These are phyloP conservation scores for Xylaria sp. DNA, from an alignment of 2,329 filamentous ascomycete species.

Conservation along the genomic window DNA sequence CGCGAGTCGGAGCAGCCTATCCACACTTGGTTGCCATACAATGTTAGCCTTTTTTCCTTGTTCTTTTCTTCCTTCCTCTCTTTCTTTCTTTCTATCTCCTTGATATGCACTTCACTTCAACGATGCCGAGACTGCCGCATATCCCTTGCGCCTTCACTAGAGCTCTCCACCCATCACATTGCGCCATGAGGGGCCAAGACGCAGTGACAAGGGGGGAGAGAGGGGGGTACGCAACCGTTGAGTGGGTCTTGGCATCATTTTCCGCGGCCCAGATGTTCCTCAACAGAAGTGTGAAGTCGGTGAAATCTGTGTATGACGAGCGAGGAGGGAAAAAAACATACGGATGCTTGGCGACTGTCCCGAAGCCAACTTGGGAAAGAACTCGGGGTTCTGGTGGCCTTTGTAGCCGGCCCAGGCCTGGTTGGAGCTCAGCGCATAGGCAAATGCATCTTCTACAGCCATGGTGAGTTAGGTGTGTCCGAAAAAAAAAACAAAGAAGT, in stretches of 20 bases:
- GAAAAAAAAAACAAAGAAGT: constrained; percentile 1
- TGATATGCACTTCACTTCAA: neutral
- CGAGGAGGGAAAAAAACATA: constrained; percentile 31
- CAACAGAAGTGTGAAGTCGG: constrained; percentile 12
- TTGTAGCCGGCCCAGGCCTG: constrained; percentile 70
- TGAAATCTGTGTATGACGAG: constrained; percentile 2
- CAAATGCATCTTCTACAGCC: constrained; percentile 57
- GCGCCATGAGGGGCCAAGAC: constrained; percentile 6
- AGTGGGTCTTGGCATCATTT: constrained; percentile 21
- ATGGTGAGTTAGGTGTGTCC: constrained; percentile 30
- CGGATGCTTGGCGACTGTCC: constrained; percentile 68
- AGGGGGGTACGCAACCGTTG: too few species aligned
- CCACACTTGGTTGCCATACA: constrained; percentile 61
- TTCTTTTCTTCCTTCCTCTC: neutral
- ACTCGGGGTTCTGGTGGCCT: constrained; percentile 65
- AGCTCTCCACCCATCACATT: neutral
- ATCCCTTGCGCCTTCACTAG: neutral
- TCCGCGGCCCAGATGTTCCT: constrained; percentile 1
- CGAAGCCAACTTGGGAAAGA: constrained; percentile 68
- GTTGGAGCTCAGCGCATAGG: constrained; percentile 68
- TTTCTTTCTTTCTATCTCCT: neutral
- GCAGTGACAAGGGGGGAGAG: neutral
- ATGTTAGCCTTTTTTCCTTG: constrained; percentile 12
- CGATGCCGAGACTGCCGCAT: neutral
- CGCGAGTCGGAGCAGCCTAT: constrained; percentile 86